Evolutionary conservation across 2,329 filamentous ascomycete species (phyloP).

Genomic region (Nakataea oryzae): DNA sequence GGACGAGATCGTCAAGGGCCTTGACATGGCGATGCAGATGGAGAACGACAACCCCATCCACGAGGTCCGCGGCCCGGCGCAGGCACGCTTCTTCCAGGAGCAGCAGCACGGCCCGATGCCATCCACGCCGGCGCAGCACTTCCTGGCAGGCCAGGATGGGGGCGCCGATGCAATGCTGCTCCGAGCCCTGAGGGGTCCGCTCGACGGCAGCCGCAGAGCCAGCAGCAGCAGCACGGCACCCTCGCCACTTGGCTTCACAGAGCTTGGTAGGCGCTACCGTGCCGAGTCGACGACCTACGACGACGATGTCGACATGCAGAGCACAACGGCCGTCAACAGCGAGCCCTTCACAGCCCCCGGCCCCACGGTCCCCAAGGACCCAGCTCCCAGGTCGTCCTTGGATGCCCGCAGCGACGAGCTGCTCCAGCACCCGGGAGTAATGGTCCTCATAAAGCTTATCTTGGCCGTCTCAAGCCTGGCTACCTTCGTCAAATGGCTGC

Average conservation of each 20-base stretch:
- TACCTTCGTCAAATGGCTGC: too few species aligned
- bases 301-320: background rate
- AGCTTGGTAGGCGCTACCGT: background rate
- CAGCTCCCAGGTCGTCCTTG: background rate
- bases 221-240: background rate
- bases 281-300: background rate
- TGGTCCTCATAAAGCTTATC: background rate
- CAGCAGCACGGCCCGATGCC: background rate
- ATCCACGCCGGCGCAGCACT: background rate
- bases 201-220: background rate
- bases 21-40: constrained; percentile 6
- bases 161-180: background rate
- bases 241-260: background rate
- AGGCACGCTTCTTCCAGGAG: constrained; percentile 1
- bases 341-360: background rate
- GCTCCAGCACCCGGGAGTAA: background rate
- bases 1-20: constrained; percentile 2
- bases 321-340: background rate
- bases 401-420: background rate
- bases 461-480: too few species aligned
- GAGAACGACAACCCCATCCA: constrained; percentile 1
- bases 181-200: background rate
- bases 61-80: constrained; percentile 2
- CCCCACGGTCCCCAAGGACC: background rate
- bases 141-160: background rate